Conservation (phyloP, 2,329 filamentous ascomycete genomes). For the Microdochium trichocladiopsis region DNA sequence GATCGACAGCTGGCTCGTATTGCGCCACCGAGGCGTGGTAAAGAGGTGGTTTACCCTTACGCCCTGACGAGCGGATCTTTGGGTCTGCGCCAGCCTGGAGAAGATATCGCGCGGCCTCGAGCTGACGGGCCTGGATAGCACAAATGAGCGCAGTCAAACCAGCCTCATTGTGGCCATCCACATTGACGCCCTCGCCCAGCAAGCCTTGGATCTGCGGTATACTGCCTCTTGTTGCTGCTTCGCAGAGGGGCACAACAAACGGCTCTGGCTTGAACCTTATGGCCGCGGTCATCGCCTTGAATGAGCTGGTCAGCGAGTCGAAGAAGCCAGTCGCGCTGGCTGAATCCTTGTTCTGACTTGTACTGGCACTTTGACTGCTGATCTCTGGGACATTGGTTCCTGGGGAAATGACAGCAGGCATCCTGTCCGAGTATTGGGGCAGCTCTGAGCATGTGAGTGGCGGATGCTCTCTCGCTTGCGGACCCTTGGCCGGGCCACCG, state of each 20-base stretch:
- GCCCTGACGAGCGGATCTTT: constrained; percentile 8
- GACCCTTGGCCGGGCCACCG: neutral
- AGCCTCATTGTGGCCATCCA: constrained; percentile 17
- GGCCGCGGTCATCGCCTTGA: constrained; percentile 9
- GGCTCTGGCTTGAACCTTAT: constrained; percentile 12
- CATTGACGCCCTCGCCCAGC: constrained; percentile 13
- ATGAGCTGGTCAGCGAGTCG: constrained; percentile 14
- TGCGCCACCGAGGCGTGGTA: constrained; percentile 24
- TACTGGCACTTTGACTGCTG: neutral
- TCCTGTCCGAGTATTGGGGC: neutral
- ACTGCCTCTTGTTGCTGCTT: constrained; percentile 9
- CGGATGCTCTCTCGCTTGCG: neutral
- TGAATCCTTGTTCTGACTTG: too few species aligned
- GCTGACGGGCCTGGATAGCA: constrained; percentile 13
- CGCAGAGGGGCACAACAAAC: constrained; percentile 11
- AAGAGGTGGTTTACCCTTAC: constrained; percentile 19
- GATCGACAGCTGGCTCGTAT: constrained; percentile 14
- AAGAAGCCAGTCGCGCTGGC: constrained; percentile 3
- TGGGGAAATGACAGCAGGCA: neutral
- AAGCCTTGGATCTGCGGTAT: constrained; percentile 9
- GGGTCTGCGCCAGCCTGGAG: constrained; percentile 21
- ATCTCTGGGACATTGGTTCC: neutral
- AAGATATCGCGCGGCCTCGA: constrained; percentile 21
- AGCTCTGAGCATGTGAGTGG: neutral
- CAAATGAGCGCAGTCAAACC: constrained; percentile 17